Evolutionary conservation across 108 stramenopile genomes (phyloP).

Genomic region (Epithemia pelagica): DNA sequence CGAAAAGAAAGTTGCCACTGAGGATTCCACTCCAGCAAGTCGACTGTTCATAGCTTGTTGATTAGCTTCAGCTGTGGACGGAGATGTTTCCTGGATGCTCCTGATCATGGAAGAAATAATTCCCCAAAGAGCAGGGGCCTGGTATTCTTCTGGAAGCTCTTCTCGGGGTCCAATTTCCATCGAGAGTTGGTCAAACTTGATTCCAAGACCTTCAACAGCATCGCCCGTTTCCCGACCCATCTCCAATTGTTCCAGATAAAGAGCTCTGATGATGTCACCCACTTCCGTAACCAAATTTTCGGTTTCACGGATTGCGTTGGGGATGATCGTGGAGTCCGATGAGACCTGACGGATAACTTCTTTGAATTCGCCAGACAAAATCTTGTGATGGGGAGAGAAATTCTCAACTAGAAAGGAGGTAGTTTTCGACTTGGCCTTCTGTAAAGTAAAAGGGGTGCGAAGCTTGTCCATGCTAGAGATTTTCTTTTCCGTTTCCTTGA

Average conservation of each 20-base stretch:
- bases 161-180: neutral
- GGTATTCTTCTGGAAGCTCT: neutral
- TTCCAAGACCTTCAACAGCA: neutral
- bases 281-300: neutral
- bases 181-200: neutral
- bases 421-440: too few relatives aligned
- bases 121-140: neutral
- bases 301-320: neutral
- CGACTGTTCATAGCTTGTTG: too few relatives aligned
- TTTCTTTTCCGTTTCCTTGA: neutral
- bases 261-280: neutral
- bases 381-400: too few relatives aligned
- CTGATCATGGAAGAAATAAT: neutral
- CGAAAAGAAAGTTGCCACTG: neutral
- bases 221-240: neutral
- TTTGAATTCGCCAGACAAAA: too few relatives aligned
- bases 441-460: too few relatives aligned
- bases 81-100: neutral
- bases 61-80: too few relatives aligned
- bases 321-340: neutral
- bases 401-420: too few relatives aligned
- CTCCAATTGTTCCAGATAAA: neutral
- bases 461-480: neutral
- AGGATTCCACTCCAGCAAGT: neutral
- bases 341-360: too few relatives aligned